Evolutionary conservation across 192 early-diverging fungal genomes (phyloP), one percentile per base, ranked within the genome.

Genomic region (Allomyces macrogynus): DNA sequence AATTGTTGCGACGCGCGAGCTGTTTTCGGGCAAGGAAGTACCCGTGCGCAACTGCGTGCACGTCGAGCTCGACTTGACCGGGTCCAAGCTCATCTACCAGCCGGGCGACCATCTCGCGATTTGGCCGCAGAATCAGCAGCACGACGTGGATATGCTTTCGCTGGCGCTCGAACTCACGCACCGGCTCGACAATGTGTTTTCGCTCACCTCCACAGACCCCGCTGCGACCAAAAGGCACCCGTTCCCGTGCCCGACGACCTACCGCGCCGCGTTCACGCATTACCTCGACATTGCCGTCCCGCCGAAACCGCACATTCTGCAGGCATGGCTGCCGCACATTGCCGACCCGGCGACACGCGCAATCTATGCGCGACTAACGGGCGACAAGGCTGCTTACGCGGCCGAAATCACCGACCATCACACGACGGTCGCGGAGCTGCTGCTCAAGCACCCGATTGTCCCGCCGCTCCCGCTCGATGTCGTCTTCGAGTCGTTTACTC

Each of bases 51-150:
- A 90, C 66, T 90, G 92, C 74, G 71, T 94, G 64, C 96, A 99
- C 67, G 75, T 97, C 69, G 94, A 99, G 69, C 78, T 99, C n/a
- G 91, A 95, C 62, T 77, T 97, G 62, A 66, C 75, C 24, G 90
- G 81, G 44, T 87, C 85, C 14, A 86, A 87, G 23, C 73, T 97
- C 72, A 79, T 75, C n/a, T 97, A 99, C 73, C 84, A 89, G 67
- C 77, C 90, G 18, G 96, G 96, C 64, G 96, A 99, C 71, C 96
- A 99, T 70, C 79, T 93, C 64, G 96, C 92, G 24, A 79, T 99
- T 23, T 96, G 86, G 80, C 86, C 93, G 0, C 78, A 80, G 22
- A 99, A 97, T 74, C 76, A 86, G n/a, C 86, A 86, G 24, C 78
- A 77, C 44, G 83, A 91, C 61, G 88, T 94, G 11, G 64, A 80